Base-by-base conservation (phyloP, 2,329 filamentous ascomycete genomes). In the Cytospora leucostoma region DNA sequence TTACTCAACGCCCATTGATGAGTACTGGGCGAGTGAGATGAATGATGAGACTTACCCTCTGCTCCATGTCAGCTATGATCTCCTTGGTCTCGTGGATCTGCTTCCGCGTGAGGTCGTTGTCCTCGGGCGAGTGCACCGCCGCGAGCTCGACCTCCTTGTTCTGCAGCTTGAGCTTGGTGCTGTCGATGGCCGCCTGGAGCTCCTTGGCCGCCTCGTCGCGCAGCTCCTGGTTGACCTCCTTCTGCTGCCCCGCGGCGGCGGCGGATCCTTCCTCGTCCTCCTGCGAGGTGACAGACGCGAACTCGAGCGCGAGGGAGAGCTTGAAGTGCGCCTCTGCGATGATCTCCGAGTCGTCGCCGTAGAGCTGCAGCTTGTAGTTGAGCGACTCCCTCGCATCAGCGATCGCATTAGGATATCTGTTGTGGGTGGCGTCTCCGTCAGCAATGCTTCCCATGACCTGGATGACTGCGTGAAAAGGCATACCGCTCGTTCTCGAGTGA, bases 251-350 rank as follows among this genome's bases (percentile, higher is more conserved):
- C 7, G 56, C 38, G 4, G 38, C 57, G 66, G 67, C 68, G 54
- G 73, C 72, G 35, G 76, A 75, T 13, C 75, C 75, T n/a, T 78
- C 77, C 21, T 79, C 77, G 52, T 84, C 82, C 17, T 84, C 84
- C 13, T 81, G 77, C 1, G 84, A 81, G 7, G 88, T 91, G 53
- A 95, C 86, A 0, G 92, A 95, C 4, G 92, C 92, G 70, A 98
- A 98, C 73, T 99, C 95, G 34, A 99, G 84, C 0, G 95, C 95
- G 17, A 99, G 85, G 0, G 94, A 97, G 33, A 99, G 88, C 78
- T 97, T 98, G 81, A 91, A 99, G 79, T 99, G 93, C 17, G 92
- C 94, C 79, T 99, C 95, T 50, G 95, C 94, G 62, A 98, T 84
- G 58, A 96, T 84, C 70, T 93, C 90, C 15, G 91, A 92, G 66